Percentiles rank a stretch among this genome's conserved stretches.
Conservation (phyloP, 225 moss, liverwort and hornwort species). For the Physcomitrium patens region DNA sequence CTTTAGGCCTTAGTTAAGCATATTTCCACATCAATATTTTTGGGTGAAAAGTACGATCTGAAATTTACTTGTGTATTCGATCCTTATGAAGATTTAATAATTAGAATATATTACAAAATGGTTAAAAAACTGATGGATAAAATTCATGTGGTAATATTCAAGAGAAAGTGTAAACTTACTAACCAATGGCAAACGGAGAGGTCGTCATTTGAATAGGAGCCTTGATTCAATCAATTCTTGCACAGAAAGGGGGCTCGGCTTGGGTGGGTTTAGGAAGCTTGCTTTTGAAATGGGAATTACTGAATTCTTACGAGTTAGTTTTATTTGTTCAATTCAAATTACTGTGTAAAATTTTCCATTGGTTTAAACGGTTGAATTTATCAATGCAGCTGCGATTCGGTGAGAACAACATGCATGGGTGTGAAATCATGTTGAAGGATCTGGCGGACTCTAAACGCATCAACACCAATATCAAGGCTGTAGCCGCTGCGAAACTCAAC, state of each 20-base stretch:
- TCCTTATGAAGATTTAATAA: background rate
- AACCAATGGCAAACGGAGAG: conserved; percentile 17
- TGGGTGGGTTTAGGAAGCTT: background rate
- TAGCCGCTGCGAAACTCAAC: conserved; percentile 54
- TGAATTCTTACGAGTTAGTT: background rate
- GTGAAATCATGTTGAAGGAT: conserved; percentile 99
- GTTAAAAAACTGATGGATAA: background rate
- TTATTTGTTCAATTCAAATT: conserved; percentile 9
- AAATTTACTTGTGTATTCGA: background rate
- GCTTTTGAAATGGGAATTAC: background rate
- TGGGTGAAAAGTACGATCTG: background rate
- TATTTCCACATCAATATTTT: conserved; percentile 4
- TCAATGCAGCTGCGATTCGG: conserved; percentile 87
- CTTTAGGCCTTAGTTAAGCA: background rate
- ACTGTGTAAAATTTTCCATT: background rate
- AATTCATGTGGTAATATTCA: conserved; percentile 13
- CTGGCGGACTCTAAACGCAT: conserved; percentile 96
- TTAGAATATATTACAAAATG: background rate
- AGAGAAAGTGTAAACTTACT: background rate
- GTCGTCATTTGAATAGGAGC: background rate
- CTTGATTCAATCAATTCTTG: conserved; percentile 11
- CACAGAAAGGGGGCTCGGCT: conserved; percentile 3
- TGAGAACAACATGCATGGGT: conserved; percentile 98
- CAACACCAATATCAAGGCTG: conserved; percentile 90
- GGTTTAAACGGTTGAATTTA: conserved; percentile 25